Percentiles rank a stretch among this genome's conserved stretches.
Evolutionary conservation across 140 eudicot species (phyloP).

Genomic region (Oenanthe javanica): DNA sequence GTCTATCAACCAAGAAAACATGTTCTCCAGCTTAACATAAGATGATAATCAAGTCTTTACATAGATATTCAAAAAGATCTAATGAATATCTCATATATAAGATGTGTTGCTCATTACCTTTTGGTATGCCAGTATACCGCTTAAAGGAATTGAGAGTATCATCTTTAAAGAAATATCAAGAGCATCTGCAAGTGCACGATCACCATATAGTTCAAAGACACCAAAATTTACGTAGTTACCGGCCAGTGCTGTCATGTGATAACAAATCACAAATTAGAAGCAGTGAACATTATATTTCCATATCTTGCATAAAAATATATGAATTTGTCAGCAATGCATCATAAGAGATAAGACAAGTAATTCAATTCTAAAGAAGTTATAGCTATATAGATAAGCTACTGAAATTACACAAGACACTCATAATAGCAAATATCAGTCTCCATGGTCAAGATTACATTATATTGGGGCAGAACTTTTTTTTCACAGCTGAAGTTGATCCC

Average conservation of each 20-base stretch:
- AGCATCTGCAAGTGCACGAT: slow-evolving; percentile 57
- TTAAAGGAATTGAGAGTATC: slow-evolving; percentile 46
- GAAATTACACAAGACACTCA: not conserved
- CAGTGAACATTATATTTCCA: not conserved
- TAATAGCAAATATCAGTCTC: not conserved
- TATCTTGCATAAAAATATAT: not conserved
- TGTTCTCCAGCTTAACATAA: not conserved
- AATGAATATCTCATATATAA: not conserved
- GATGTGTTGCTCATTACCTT: slow-evolving; percentile 25
- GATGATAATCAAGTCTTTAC: not conserved
- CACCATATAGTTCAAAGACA: slow-evolving; percentile 64
- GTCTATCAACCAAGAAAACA: not conserved
- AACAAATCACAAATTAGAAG: slow-evolving; percentile 5
- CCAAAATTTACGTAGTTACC: slow-evolving; percentile 66
- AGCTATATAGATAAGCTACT: not conserved
- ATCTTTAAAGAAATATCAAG: slow-evolving; percentile 49
- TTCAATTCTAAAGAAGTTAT: not conserved
- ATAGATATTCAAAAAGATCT: not conserved
- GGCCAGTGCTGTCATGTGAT: slow-evolving; percentile 33
- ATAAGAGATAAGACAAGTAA: not conserved
- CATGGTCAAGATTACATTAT: not conserved
- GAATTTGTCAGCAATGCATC: not conserved
- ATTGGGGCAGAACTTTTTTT: not conserved
- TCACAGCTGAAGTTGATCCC: not conserved
- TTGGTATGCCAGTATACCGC: slow-evolving; percentile 46